Percentiles rank a stretch among this genome's conserved stretches.
Conservation (phyloP, 768 basidiomycete species). For the Tulasnella calospora region DNA sequence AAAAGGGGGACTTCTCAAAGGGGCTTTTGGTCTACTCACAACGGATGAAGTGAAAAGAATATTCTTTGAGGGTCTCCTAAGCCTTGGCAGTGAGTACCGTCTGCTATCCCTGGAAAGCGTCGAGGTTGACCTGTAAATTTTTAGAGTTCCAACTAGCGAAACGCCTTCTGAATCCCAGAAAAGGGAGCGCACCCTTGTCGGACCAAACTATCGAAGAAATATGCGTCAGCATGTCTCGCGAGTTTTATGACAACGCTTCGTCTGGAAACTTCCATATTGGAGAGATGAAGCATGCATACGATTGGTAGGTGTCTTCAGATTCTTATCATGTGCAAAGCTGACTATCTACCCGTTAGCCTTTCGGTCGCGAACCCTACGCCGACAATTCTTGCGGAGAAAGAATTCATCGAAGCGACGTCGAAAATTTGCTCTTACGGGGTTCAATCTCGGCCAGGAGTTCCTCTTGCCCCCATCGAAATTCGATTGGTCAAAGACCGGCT, state of each 20-base stretch:
- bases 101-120: neutral
- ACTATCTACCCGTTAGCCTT: conserved; percentile 49
- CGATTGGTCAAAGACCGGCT: conserved; percentile 86
- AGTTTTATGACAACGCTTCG: conserved; percentile 92
- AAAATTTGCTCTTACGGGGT: conserved; percentile 90
- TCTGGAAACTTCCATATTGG: conserved; percentile 88
- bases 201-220: conserved; percentile 61
- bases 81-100: conserved; percentile 71
- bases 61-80: conserved; percentile 80
- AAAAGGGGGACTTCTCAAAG: conserved; percentile 55
- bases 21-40: conserved; percentile 75
- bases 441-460: conserved; percentile 63
- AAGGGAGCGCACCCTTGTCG: conserved; percentile 47
- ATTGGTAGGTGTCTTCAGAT: conserved; percentile 58
- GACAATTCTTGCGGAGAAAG: conserved; percentile 61
- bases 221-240: conserved; percentile 72
- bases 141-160: conserved; percentile 67
- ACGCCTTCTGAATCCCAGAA: conserved; percentile 50
- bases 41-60: conserved; percentile 69
- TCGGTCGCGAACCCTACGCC: conserved; percentile 65
- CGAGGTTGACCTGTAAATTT: neutral
- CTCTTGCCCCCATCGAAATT: conserved; percentile 88
- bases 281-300: conserved; percentile 95
- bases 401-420: conserved; percentile 97
- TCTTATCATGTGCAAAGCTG: conserved; percentile 25